Evolutionary conservation across 192 early-diverging fungal species (phyloP).

Genomic region (Coemansia umbellata): DNA sequence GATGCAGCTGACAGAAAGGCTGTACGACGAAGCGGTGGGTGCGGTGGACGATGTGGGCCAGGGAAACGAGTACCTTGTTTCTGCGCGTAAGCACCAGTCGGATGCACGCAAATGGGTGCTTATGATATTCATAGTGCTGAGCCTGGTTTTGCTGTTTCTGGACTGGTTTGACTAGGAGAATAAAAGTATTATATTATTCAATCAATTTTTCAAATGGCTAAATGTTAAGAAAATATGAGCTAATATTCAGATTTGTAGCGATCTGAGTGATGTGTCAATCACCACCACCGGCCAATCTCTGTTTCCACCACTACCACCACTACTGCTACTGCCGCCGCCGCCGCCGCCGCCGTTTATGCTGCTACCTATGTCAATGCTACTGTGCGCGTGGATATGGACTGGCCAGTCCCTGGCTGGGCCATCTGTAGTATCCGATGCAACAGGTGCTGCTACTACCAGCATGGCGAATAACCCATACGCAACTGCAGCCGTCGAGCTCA

Average conservation of each 20-base stretch:
- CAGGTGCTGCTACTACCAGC: slow-evolving; percentile 1
- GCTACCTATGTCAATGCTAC: no score
- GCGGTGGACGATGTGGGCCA: slow-evolving; percentile 59
- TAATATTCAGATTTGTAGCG: not conserved
- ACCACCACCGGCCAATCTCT: slow-evolving; percentile 45
- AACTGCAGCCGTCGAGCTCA: no score
- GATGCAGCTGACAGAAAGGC: slow-evolving; percentile 65
- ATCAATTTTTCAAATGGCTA: not conserved
- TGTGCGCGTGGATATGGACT: slow-evolving; percentile 17
- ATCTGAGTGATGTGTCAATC: slow-evolving; percentile 8
- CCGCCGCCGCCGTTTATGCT: no score
- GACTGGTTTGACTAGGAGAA: slow-evolving; percentile 84
- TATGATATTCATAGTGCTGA: slow-evolving; percentile 65
- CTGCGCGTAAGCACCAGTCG: slow-evolving; percentile 61
- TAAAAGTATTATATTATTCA: no score
- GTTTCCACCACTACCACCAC: slow-evolving; percentile 1
- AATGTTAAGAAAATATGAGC: not conserved
- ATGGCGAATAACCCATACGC: not conserved
- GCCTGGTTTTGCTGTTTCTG: slow-evolving; percentile 68
- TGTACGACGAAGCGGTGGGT: slow-evolving; percentile 69
- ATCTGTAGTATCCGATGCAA: slow-evolving; percentile 9
- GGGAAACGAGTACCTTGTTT: slow-evolving; percentile 64
- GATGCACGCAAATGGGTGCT: slow-evolving; percentile 72
- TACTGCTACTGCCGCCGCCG: no score
- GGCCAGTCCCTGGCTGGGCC: slow-evolving; percentile 43